Evolutionary conservation across 176 grass and related monocot genomes (phyloP).

Genomic region (Musa beccarii): DNA sequence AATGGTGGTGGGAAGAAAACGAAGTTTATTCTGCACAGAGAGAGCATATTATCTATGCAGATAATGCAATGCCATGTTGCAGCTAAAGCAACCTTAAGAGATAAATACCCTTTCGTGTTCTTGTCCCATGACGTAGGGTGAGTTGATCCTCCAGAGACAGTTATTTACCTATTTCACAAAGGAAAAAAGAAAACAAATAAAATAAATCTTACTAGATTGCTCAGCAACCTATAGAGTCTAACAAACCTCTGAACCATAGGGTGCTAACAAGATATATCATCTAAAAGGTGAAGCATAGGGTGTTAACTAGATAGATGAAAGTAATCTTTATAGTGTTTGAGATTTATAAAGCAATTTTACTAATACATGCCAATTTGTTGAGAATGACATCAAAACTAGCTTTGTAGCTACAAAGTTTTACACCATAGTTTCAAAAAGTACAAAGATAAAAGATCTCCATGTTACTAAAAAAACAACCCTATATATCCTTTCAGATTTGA

Average conservation of each 20-base stretch:
- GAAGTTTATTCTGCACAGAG: no score
- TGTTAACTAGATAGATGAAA: background rate
- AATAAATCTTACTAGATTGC: background rate
- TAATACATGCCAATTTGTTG: no score
- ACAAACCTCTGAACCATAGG: background rate
- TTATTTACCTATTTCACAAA: conserved; percentile 69
- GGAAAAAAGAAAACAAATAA: background rate
- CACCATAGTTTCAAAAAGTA: background rate
- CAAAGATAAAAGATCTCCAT: background rate
- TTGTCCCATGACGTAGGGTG: conserved; percentile 61
- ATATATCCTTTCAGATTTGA: background rate
- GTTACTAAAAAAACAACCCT: background rate
- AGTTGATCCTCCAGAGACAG: conserved; percentile 96
- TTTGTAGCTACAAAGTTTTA: background rate
- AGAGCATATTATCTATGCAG: background rate
- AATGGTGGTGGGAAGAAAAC: no score
- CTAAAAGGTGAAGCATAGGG: background rate
- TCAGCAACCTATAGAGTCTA: background rate
- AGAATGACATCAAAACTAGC: background rate
- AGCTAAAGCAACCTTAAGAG: background rate
- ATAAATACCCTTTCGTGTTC: conserved; percentile 90
- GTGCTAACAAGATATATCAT: background rate
- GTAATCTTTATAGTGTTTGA: background rate
- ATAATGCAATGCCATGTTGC: background rate
- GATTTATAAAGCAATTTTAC: background rate